A percentile compares a stretch with the other conserved stretches of the same genome.
phyloP scores from a whole-genome alignment of 2,329 filamentous ascomycete genomes.

The Chaetomium olivaceum region DNA sequence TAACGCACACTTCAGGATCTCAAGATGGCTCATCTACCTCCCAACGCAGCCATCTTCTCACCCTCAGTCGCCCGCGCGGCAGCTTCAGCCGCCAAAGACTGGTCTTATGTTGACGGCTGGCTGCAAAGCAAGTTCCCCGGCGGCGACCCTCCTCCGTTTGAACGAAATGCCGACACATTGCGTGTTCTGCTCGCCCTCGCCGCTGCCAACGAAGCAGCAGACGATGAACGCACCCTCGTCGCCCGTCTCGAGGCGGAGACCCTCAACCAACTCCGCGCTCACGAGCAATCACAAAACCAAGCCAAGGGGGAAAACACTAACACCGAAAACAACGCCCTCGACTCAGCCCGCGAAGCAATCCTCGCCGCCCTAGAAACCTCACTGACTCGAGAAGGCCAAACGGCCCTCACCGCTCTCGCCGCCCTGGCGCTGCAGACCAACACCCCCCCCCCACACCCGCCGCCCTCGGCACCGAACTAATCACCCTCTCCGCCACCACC shows the following conservation, averaged over 20 bases:
- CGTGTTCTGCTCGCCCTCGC: constrained; percentile 73
- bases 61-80: constrained; percentile 71
- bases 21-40: constrained; percentile 43
- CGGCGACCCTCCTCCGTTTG: constrained; percentile 68
- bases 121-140: constrained; percentile 68
- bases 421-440: constrained; percentile 52
- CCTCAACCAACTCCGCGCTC: constrained; percentile 52
- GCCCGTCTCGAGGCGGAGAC: constrained; percentile 60
- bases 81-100: constrained; percentile 83
- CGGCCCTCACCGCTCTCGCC: constrained; percentile 60
- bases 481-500: constrained; percentile 56
- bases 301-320: not conserved
- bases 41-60: constrained; percentile 62
- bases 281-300: constrained; percentile 36
- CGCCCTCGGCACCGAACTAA: constrained; percentile 53
- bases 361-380: constrained; percentile 55
- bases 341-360: constrained; percentile 43
- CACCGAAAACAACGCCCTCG: constrained; percentile 22
- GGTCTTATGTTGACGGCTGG: constrained; percentile 86
- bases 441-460: constrained; percentile 50
- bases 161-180: constrained; percentile 83
- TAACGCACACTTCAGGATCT: not conserved
- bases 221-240: constrained; percentile 65
- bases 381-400: constrained; percentile 56
- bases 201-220: constrained; percentile 72